Conservation (phyloP, 2,329 filamentous ascomycete genomes). For the Xylaria hypoxylon region DNA sequence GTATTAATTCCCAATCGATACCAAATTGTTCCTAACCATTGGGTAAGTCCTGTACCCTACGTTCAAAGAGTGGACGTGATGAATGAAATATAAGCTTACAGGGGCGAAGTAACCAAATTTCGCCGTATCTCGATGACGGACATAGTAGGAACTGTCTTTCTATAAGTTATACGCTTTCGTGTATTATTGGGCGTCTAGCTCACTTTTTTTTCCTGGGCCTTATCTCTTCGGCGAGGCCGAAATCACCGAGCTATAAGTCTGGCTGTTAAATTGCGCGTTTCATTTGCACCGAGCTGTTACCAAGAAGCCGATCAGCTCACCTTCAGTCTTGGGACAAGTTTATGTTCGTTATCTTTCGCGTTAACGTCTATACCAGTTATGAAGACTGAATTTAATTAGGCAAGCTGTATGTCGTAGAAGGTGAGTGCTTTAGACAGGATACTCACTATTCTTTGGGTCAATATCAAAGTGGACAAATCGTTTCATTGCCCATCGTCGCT, state of each 20-base stretch:
- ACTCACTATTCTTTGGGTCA: constrained; percentile 42
- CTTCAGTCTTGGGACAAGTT: constrained; percentile 41
- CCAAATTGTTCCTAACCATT: constrained; percentile 43
- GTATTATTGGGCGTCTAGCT: not conserved
- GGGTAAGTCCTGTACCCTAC: not conserved
- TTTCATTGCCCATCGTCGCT: constrained; percentile 38
- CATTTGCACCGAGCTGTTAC: not conserved
- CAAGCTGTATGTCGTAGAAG: not conserved
- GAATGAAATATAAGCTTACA: constrained; percentile 22
- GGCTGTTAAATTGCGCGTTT: constrained; percentile 1
- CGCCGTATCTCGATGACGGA: not conserved
- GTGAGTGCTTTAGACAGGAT: not conserved
- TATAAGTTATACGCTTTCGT: constrained; percentile 4
- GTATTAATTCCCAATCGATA: constrained; percentile 41
- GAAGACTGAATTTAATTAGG: constrained; percentile 35
- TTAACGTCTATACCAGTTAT: constrained; percentile 32
- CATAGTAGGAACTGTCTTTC: constrained; percentile 33
- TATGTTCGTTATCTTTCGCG: constrained; percentile 39
- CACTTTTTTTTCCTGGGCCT: constrained; percentile 42
- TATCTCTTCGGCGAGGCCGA: constrained; percentile 33
- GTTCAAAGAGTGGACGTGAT: not conserved
- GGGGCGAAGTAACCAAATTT: constrained; percentile 39
- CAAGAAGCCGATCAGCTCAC: constrained; percentile 20
- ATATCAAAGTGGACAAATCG: constrained; percentile 44
- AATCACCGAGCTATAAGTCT: constrained; percentile 40